Evolutionary conservation across 257 asterid species (phyloP).

Genomic region (Salvia rosmarinus): DNA sequence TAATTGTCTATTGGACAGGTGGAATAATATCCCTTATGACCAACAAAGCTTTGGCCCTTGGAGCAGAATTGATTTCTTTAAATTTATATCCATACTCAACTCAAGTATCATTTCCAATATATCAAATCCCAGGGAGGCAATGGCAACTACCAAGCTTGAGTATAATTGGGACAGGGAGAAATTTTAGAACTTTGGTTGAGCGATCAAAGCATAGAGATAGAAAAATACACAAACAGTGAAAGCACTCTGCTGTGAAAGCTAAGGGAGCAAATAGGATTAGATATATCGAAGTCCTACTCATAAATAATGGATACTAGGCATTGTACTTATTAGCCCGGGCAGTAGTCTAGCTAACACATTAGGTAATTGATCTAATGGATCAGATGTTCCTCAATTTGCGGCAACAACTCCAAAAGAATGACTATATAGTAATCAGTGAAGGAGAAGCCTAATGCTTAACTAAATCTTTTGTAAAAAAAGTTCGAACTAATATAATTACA

Average conservation of each 20-base stretch:
- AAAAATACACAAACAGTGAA: background rate
- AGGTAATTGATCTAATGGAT: background rate
- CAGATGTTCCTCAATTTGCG: background rate
- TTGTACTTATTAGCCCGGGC: conserved; percentile 5
- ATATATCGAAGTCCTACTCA: conserved; percentile 5
- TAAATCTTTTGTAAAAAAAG: background rate
- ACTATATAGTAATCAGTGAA: background rate
- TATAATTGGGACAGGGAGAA: too few species aligned
- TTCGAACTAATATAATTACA: too few species aligned
- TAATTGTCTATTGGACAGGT: too few species aligned
- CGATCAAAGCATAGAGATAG: too few species aligned
- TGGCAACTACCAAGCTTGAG: too few species aligned
- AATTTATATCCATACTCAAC: too few species aligned
- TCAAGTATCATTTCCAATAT: too few species aligned
- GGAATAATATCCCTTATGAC: too few species aligned
- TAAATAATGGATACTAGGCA: conserved; percentile 14
- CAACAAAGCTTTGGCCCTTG: too few species aligned
- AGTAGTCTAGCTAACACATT: background rate
- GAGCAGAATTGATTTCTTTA: too few species aligned
- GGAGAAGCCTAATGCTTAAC: conserved; percentile 10
- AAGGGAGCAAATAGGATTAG: conserved; percentile 10
- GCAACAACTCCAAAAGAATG: background rate
- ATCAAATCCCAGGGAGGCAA: too few species aligned
- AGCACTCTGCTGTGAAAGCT: background rate
- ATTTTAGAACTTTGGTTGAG: too few species aligned